Evolutionary conservation across 2,329 filamentous ascomycete species (phyloP), one percentile per base, ranked within the genome.

Genomic region (Leptographium flavum): DNA sequence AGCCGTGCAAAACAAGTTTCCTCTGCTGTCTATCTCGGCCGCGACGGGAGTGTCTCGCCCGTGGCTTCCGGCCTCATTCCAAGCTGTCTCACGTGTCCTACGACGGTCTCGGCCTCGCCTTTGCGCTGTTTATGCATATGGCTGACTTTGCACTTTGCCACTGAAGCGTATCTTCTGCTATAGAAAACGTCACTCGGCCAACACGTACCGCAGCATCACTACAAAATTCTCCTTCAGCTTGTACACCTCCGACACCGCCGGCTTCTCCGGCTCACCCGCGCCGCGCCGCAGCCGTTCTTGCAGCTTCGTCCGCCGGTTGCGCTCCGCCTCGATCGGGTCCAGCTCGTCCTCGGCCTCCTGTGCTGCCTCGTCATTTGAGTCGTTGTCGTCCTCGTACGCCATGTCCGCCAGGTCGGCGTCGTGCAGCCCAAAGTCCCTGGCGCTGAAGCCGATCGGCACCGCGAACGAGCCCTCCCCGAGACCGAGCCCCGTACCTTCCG

Each of bases 371-470:
- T 69, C 76, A 44, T 80, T 79, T 2, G 73, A 76, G 2, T 65
- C 69, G 8, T 67, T 68, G 9, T 78, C 75, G 46, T 88, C 83
- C 3, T 84, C 84, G 54, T 92, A 86, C 38, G 77, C 77, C 61
- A 95, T 79, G 50, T 94, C 88, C 58, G 90, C 77, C 14, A 96
- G 67, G 58, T 96, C 92, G 57, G 83, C 80, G 56, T 83, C 76
- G 58, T 95, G 79, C 19, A 98, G 67, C 0, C 92, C 92, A 65
- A 98, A 98, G 63, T 98, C 92, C 41, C 75, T 77, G 21, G 82
- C 81, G 56, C 74, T 79, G 65, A 96, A 93, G 14, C 61, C 67
- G 52, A 70, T 67, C 22, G 68, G 76, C 9, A 72, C 74, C 7
- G 72, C 70, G 43, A 66, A 10, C 19, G 15, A 3, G 10, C 14